Conservation (phyloP, 768 basidiomycete species). For the Leucocoprinus birnbaumii region DNA sequence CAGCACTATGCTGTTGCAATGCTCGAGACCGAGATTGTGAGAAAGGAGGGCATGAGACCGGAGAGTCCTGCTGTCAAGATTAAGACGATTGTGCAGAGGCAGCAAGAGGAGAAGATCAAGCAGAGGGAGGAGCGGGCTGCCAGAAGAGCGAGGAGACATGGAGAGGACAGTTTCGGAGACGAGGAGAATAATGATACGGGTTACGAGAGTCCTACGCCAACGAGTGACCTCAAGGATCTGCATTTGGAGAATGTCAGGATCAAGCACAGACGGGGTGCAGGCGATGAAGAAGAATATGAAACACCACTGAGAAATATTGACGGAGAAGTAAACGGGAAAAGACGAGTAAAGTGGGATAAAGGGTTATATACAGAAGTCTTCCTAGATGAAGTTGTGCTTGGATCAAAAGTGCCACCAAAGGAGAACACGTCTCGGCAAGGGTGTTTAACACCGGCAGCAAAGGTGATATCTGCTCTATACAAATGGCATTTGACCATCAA, state of each 20-base stretch:
- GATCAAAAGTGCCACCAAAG: slow-evolving; percentile 39
- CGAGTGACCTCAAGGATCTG: neutral
- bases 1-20: slow-evolving; percentile 60
- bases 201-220: slow-evolving; percentile 12
- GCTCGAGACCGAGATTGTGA: slow-evolving; percentile 68
- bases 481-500: too few species aligned
- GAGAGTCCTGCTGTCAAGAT: slow-evolving; percentile 80
- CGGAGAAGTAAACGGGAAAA: slow-evolving; percentile 32
- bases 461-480: slow-evolving; percentile 41
- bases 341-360: slow-evolving; percentile 77
- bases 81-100: slow-evolving; percentile 62
- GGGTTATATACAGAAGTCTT: slow-evolving; percentile 61
- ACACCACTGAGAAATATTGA: slow-evolving; percentile 53
- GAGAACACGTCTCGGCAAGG: slow-evolving; percentile 45
- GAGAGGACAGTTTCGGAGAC: slow-evolving; percentile 26
- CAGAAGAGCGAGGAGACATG: slow-evolving; percentile 48
- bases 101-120: slow-evolving; percentile 58
- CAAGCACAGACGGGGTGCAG: slow-evolving; percentile 62
- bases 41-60: slow-evolving; percentile 67
- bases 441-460: slow-evolving; percentile 65
- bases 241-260: neutral
- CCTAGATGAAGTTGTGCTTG: slow-evolving; percentile 61
- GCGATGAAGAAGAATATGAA: slow-evolving; percentile 80
- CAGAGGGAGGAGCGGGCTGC: slow-evolving; percentile 58
- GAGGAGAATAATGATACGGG: slow-evolving; percentile 25